Percentiles rank a stretch among this genome's conserved stretches.
phyloP scores from a whole-genome alignment of 129 eudicot genomes.

The Dittrichia graveolens region DNA sequence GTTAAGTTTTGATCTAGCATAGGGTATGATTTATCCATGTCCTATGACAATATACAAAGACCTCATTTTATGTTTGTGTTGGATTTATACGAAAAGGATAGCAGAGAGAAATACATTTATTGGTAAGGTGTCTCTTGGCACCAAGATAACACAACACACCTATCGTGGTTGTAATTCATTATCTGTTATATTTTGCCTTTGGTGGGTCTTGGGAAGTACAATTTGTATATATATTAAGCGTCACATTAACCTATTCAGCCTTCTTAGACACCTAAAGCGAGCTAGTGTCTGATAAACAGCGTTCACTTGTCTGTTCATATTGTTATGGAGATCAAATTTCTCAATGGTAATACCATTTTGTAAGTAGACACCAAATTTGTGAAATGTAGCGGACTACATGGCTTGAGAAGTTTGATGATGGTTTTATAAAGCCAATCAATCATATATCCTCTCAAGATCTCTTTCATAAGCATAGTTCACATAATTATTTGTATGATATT shows the following conservation, averaged over 20 bases:
- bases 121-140: slow-evolving; percentile 22
- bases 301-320: neutral
- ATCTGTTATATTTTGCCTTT: neutral
- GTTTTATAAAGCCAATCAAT: neutral
- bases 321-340: slow-evolving; percentile 2
- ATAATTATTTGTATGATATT: too few relatives aligned
- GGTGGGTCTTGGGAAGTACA: slow-evolving; percentile 4
- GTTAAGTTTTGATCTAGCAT: neutral
- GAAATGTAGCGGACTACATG: slow-evolving; percentile 13
- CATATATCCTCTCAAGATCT: neutral
- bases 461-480: too few relatives aligned
- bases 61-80: neutral
- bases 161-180: neutral
- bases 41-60: neutral
- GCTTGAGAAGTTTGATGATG: slow-evolving; percentile 4
- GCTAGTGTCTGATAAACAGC: slow-evolving; percentile 19
- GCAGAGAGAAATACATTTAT: neutral
- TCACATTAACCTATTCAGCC: slow-evolving; percentile 14
- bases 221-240: neutral
- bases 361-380: slow-evolving; percentile 16
- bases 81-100: neutral
- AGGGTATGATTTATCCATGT: neutral
- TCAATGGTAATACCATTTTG: slow-evolving; percentile 11
- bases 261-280: slow-evolving; percentile 5
- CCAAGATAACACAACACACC: slow-evolving; percentile 22